Evolutionary conservation across 1,139 yeast genomes (phyloP), one percentile per base, ranked within the genome.

Genomic region (Zhuliangozyma blackwelliae): DNA sequence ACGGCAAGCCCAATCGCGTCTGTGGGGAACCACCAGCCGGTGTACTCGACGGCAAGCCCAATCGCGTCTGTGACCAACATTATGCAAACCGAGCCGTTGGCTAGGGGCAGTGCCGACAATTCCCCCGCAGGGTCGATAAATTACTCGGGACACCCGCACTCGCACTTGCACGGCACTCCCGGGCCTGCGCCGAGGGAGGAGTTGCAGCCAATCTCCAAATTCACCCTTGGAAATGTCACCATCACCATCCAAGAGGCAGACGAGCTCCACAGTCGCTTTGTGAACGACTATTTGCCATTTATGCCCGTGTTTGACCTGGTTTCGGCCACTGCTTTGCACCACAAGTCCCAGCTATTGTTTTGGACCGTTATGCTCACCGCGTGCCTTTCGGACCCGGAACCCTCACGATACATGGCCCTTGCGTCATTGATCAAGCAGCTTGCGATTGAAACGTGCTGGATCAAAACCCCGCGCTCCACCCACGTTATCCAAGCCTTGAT

Each of bases 381-480:
- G 0, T 81, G 94, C 29, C 65, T 85, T 20, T 79, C 94, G 1
- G 96, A 89, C 48, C 92, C 95, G 0, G 94, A 85, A 35, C 96
- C 97, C 2, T 72, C 85, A 0, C 58, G 88, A 31, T 90, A 90
- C 63, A 77, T 79, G 63, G 75, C 84, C 29, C 67, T 89, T 35
- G 82, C 95, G 11, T 76, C 87, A 1, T 66, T 87, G 29, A 86
- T 90, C 48, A 87, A 87, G 53, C 95, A 87, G 54, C 65, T 89
- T 46, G 96, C 96, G 0, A 87, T 88, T 42, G 95, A 87, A 53
- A 87, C 95, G 0, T 88, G 96, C 59, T 88, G 96, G 95, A 80
- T 88, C 37, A 70, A 90, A 43, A 89, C 97, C 0, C 96, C 97
- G 3, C 70, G 97, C 52, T 86, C 96, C 5, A 87, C 97, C 0